These are phyloP conservation scores for Stephania cephalantha DNA, from an alignment of 164 flowering plant genomes.

Conservation along the genomic window DNA sequence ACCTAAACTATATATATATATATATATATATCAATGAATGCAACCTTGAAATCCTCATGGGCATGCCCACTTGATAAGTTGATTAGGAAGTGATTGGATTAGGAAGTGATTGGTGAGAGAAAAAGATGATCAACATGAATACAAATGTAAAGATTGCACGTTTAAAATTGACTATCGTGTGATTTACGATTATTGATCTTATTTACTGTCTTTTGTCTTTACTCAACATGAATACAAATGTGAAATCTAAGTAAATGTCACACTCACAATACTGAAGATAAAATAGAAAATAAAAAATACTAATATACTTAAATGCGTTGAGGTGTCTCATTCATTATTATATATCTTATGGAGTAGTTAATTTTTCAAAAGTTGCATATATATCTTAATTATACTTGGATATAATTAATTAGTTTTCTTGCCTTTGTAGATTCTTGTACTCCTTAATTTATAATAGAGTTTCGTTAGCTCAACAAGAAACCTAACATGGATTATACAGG, in stretches of 20 bases:
- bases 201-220: not conserved
- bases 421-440: not conserved
- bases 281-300: not conserved
- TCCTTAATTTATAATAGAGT: not conserved
- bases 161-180: not conserved
- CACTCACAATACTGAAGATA: not conserved
- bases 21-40: too few relatives aligned
- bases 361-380: too few relatives aligned
- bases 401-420: not conserved
- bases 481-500: not conserved
- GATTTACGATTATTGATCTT: not conserved
- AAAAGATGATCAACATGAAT: not conserved
- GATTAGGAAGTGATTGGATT: not conserved
- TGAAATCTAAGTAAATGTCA: not conserved
- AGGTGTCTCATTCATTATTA: not conserved
- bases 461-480: conserved; percentile 1
- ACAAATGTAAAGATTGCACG: not conserved
- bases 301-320: not conserved
- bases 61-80: not conserved
- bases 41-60: not conserved
- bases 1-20: too few relatives aligned
- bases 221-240: not conserved
- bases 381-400: too few relatives aligned
- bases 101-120: not conserved
- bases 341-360: too few relatives aligned